Conservation (phyloP, 2,329 filamentous ascomycete genomes). For the Colletotrichum acutatum region DNA sequence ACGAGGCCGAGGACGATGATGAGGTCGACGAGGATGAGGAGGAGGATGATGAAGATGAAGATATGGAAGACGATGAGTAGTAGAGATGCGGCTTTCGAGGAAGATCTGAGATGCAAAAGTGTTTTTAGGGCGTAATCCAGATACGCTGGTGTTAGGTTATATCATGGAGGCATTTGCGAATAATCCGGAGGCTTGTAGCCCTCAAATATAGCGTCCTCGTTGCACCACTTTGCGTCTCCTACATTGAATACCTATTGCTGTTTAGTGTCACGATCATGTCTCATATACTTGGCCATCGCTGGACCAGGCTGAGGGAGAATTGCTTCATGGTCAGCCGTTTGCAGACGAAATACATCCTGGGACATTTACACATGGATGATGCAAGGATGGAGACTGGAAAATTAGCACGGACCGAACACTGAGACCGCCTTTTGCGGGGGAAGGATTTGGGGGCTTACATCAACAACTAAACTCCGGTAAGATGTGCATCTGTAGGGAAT, state of each 20-base stretch:
- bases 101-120: slow-evolving; percentile 11
- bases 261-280: neutral
- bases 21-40: slow-evolving; percentile 51
- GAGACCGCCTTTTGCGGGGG: neutral
- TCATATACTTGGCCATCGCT: neutral
- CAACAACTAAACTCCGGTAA: neutral
- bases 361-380: slow-evolving; percentile 2
- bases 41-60: slow-evolving; percentile 43
- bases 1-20: slow-evolving; percentile 46
- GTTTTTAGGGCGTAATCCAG: slow-evolving; percentile 19
- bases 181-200: slow-evolving; percentile 9
- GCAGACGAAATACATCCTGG: neutral
- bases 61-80: slow-evolving; percentile 31
- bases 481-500: neutral
- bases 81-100: neutral
- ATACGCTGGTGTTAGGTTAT: slow-evolving; percentile 31
- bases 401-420: slow-evolving; percentile 6
- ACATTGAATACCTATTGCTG: neutral
- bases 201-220: slow-evolving; percentile 11
- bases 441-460: neutral
- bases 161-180: slow-evolving; percentile 27
- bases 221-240: neutral
- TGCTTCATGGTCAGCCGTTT: neutral
- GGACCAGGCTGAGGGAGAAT: too few species aligned
- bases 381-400: neutral